A percentile compares a stretch with the other conserved stretches of the same genome.
These are phyloP conservation scores for Seiridium cupressi DNA, from an alignment of 2,329 filamentous ascomycete species.

Conservation along the genomic window DNA sequence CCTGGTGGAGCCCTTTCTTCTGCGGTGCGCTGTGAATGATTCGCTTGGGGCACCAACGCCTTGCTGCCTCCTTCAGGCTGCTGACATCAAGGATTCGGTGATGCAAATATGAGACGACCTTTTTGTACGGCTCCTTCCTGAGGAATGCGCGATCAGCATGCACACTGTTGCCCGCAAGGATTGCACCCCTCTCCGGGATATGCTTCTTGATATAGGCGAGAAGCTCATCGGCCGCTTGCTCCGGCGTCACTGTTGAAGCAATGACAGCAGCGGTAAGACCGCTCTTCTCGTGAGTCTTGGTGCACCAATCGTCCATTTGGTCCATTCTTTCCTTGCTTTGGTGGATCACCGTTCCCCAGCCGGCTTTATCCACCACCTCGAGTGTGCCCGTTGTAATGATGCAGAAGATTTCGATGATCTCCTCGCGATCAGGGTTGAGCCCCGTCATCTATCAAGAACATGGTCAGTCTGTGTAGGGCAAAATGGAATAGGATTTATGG, in stretches of 20 bases:
- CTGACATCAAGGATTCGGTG: constrained; percentile 93
- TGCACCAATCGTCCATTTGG: constrained; percentile 88
- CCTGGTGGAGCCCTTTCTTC: constrained; percentile 79
- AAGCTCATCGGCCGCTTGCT: constrained; percentile 69
- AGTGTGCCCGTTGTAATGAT: constrained; percentile 83
- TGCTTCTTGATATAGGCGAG: constrained; percentile 74
- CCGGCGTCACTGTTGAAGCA: constrained; percentile 68
- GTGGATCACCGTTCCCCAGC: constrained; percentile 80
- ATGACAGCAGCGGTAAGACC: constrained; percentile 78
- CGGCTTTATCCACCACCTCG: constrained; percentile 69
- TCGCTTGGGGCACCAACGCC: constrained; percentile 71
- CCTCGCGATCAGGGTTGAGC: constrained; percentile 73
- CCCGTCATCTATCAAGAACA: constrained; percentile 77
- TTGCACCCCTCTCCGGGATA: constrained; percentile 65
- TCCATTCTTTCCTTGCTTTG: constrained; percentile 69
- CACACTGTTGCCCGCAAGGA: constrained; percentile 90
- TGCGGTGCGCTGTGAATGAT: constrained; percentile 61
- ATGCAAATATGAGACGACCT: constrained; percentile 74
- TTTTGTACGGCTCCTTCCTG: constrained; percentile 67
- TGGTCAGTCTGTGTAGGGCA: background rate
- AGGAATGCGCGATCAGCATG: constrained; percentile 88
- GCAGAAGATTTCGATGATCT: constrained; percentile 89
- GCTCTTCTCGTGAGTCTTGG: constrained; percentile 71
- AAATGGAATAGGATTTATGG: background rate
- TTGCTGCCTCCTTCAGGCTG: constrained; percentile 84